These are phyloP conservation scores for Phyllosticta citribraziliensis DNA, from an alignment of 2,329 filamentous ascomycete genomes.

Conservation along the genomic window DNA sequence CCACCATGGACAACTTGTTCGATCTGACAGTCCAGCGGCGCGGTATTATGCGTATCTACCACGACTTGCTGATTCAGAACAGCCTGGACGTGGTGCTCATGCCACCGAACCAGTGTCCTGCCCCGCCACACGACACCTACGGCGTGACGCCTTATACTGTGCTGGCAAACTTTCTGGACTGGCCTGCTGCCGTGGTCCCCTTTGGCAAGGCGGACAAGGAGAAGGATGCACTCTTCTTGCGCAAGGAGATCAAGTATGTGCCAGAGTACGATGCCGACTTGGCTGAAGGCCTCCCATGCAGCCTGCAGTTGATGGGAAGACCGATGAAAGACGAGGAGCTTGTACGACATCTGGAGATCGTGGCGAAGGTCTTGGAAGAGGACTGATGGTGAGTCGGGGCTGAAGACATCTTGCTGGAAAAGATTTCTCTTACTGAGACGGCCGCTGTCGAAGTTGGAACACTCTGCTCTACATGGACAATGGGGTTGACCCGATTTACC, in stretches of 20 bases:
- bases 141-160: constrained; percentile 35
- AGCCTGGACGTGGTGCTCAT: constrained; percentile 43
- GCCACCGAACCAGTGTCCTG: constrained; percentile 40
- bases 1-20: constrained; percentile 31
- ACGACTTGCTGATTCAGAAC: constrained; percentile 32
- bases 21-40: constrained; percentile 32
- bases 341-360: constrained; percentile 25
- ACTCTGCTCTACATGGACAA: neutral
- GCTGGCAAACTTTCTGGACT: constrained; percentile 45
- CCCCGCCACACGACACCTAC: constrained; percentile 24
- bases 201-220: constrained; percentile 34
- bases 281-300: constrained; percentile 28
- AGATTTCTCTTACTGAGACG: neutral
- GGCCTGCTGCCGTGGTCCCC: constrained; percentile 42
- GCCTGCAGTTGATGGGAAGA: constrained; percentile 38
- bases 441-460: neutral
- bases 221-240: constrained; percentile 28
- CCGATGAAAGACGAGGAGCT: constrained; percentile 41
- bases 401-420: neutral
- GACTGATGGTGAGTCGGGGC: neutral
- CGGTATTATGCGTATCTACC: constrained; percentile 31
- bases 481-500: neutral
- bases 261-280: constrained; percentile 22
- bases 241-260: constrained; percentile 22
- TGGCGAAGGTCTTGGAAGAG: constrained; percentile 16